Evolutionary conservation across 306 rosid species (phyloP), one percentile per base, ranked within the genome.

Genomic region (Castanopsis chinensis): DNA sequence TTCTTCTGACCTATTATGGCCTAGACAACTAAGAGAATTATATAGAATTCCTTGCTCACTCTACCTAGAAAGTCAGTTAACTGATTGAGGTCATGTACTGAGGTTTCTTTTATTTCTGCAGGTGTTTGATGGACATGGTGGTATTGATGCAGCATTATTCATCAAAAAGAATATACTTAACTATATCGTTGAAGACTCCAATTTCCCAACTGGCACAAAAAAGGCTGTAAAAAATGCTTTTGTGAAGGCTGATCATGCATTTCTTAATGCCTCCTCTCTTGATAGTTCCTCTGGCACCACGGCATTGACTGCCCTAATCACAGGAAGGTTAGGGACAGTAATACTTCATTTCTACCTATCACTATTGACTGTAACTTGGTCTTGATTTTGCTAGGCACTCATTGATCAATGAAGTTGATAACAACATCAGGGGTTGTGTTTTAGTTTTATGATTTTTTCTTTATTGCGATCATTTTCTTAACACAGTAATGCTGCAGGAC

Each of bases 41-140:
- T 6, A 64, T 64, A 64, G 3, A 64, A 64, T 30, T 30, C 45
- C 57, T 76, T 8, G 0, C 35, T 12, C 37, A 6, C 17, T 70
- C 32, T 21, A 64, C 45, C 53, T 49, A 2, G 1, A 12, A 15
- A 17, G 18, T 25, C 23, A 69, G 19, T 41, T 15, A 27, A 49
- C 56, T 75, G 30, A 74, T 73, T 78, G 41, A 49, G 80, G 25
- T 80, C 78, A 51, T 81, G 33, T 27, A 56, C 6, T 78, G 54
- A 61, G 32, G 35, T n/a, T 67, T 81, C 21, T 49, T 65, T 71
- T 45, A 78, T 80, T 21, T 74, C 15, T 43, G 6, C 76, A 90
- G 94, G 91, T 90, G 54, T 90, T 90, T 79, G 94, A 90, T 78
- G 94, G 94, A 74, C 94, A 90, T 79, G 92, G 92, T 64, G 94